Evolutionary conservation across 345 rosid species (phyloP).

Genomic region (thale cress (Arabidopsis thaliana)): DNA sequence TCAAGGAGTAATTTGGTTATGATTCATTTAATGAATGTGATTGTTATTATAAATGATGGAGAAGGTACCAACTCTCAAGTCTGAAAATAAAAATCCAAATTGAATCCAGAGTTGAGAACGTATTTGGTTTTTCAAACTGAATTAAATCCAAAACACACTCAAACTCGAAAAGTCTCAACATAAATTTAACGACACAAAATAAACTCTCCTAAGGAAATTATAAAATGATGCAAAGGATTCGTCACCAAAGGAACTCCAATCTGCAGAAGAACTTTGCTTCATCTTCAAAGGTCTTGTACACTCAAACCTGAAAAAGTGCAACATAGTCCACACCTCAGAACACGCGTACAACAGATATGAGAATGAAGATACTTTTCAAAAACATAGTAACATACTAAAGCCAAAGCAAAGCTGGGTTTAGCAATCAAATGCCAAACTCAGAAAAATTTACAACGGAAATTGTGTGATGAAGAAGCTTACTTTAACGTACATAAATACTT

Average conservation of each 20-base stretch:
- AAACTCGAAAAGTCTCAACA: constrained; percentile 13
- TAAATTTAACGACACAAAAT: constrained; percentile 11
- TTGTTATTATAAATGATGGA: not conserved
- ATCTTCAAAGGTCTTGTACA: constrained; percentile 72
- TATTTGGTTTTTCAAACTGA: constrained; percentile 15
- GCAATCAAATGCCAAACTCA: not conserved
- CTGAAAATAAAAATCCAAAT: not conserved
- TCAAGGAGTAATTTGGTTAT: not conserved
- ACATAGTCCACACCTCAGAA: not conserved
- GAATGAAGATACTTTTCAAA: not conserved
- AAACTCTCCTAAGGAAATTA: constrained; percentile 16
- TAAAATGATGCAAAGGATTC: too few species aligned
- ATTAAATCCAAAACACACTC: constrained; percentile 34
- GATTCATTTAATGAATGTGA: not conserved
- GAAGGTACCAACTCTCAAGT: too few species aligned
- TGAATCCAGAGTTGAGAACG: not conserved
- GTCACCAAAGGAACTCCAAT: not conserved
- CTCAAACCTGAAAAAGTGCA: constrained; percentile 67
- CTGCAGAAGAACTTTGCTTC: constrained; percentile 10
- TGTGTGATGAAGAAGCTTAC: too few species aligned
- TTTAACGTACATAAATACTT: too few species aligned
- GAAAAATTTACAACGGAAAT: too few species aligned
- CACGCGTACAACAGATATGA: not conserved
- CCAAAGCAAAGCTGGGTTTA: not conserved
- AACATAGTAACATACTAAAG: not conserved